These are phyloP conservation scores for Linderina pennispora DNA, from an alignment of 192 early-diverging fungal genomes.

Conservation along the genomic window DNA sequence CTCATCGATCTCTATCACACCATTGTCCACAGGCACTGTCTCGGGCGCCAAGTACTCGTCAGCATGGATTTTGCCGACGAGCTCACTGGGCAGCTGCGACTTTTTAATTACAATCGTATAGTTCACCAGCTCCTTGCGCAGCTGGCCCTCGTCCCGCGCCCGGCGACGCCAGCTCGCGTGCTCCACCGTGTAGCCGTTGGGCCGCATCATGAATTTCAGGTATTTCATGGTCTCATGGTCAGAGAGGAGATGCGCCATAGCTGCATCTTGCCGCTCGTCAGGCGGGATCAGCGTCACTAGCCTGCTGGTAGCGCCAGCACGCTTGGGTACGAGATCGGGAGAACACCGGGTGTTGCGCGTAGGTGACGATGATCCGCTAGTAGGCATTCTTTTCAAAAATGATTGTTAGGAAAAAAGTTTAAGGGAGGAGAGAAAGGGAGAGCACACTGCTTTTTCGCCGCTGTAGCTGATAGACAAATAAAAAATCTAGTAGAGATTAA, in stretches of 20 bases:
- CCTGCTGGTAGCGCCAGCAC: constrained; percentile 8
- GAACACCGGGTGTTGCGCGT: background rate
- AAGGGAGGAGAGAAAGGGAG: background rate
- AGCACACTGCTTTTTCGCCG: too few species aligned
- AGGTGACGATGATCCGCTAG: background rate
- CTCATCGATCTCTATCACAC: constrained; percentile 23
- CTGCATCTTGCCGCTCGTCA: constrained; percentile 24
- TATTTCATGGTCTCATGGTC: constrained; percentile 26
- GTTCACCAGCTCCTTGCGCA: constrained; percentile 22
- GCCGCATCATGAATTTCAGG: constrained; percentile 26
- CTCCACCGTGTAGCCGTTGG: constrained; percentile 10
- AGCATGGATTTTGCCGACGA: constrained; percentile 5
- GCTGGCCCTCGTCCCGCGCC: constrained; percentile 15
- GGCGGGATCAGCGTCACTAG: constrained; percentile 28
- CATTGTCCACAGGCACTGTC: constrained; percentile 14
- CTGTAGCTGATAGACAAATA: too few species aligned
- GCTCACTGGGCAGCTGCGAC: constrained; percentile 19
- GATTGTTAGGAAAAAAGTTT: background rate
- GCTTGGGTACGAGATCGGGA: constrained; percentile 11
- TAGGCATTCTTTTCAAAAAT: background rate
- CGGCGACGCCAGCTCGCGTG: constrained; percentile 12
- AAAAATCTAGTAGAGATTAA: too few species aligned
- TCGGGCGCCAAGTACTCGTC: constrained; percentile 25
- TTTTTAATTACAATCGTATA: constrained; percentile 21
- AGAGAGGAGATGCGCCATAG: constrained; percentile 21